phyloP scores from a whole-genome alignment of 805 yeast genomes.

The Yamadazyma endophytica region DNA sequence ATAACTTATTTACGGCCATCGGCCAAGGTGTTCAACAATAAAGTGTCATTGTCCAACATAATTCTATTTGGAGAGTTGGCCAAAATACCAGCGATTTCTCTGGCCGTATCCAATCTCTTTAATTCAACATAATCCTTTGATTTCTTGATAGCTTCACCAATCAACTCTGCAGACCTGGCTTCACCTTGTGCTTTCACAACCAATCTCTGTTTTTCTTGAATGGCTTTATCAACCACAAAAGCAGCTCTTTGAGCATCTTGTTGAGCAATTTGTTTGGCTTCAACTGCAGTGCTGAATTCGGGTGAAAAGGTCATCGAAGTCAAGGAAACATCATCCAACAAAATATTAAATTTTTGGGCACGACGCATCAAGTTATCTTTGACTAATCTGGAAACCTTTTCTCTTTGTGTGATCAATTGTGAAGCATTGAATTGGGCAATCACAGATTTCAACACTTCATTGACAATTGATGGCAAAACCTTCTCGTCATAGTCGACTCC shows the following conservation, averaged over 20 bases:
- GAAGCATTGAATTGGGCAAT: slow-evolving; percentile 99
- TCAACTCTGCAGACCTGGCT: slow-evolving; percentile 94
- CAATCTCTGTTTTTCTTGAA: slow-evolving; percentile 95
- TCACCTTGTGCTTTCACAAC: slow-evolving; percentile 98
- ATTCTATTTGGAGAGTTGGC: slow-evolving; percentile 88
- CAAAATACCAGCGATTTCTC: slow-evolving; percentile 86
- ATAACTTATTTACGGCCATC: slow-evolving; percentile 56
- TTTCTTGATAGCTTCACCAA: slow-evolving; percentile 98
- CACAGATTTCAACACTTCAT: slow-evolving; percentile 93
- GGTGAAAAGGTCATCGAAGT: slow-evolving; percentile 97
- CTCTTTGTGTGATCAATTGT: slow-evolving; percentile 98
- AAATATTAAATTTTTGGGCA: slow-evolving; percentile 82
- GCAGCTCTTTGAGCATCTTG: slow-evolving; percentile 99
- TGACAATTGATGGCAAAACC: slow-evolving; percentile 95
- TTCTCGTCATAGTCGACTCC: slow-evolving; percentile 96
- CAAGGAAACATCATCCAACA: slow-evolving; percentile 92
- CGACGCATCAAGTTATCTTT: slow-evolving; percentile 88
- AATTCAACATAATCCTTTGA: slow-evolving; percentile 93
- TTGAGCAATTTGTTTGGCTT: slow-evolving; percentile 98
- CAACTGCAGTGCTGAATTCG: slow-evolving; percentile 95
- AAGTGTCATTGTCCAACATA: slow-evolving; percentile 85
- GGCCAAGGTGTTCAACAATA: slow-evolving; percentile 81
- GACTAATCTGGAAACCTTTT: slow-evolving; percentile 85
- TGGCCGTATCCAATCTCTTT: slow-evolving; percentile 94
- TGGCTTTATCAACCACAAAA: slow-evolving; percentile 92